Base-by-base conservation (phyloP, 352 stramenopile species). In the Globisporangium acanthophoron region DNA sequence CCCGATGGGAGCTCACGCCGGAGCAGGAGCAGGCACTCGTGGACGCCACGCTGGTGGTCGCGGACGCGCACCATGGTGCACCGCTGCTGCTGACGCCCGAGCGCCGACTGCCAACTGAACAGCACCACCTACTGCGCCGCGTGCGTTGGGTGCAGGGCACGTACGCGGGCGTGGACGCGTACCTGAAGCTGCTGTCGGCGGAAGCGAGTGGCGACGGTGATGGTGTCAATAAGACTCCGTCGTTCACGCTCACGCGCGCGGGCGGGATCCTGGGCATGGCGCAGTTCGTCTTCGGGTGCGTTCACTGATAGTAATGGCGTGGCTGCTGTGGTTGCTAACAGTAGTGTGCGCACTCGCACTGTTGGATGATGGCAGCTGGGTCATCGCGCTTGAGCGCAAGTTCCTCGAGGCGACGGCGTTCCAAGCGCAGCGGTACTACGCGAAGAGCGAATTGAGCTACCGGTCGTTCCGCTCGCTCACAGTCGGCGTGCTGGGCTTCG, bases 181-280 rank as follows among this genome's bases (percentile, higher is more conserved):
- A 78, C 50, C 62, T 78, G 20, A 64, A 70, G 16, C 65, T 78
- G 12, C 58, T 70, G 8, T 7, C 61, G 27, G 5, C 68, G 7
- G 13, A 49, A 18, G 61, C 57, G n/a, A n/a, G n/a, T n/a, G n/a
- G n/a, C n/a, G n/a, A n/a, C n/a, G n/a, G n/a, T n/a, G n/a, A n/a
- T n/a, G n/a, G n/a, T n/a, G n/a, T n/a, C n/a, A n/a, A n/a, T n/a
- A n/a, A n/a, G n/a, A 41, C 48, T 62, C 70, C 70, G 29, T 20
- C 29, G 13, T 90, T 90, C 54, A n/a, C 46, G 18, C 45, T 88
- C 20, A 87, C 80, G 11, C 76, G 80, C 35, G 80, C 78, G 3
- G 78, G 80, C 12, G 80, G 80, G 4, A 72, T 87, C 63, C 85
- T 81, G 69, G 76, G 71, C 41, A 78, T 90, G 65, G 78, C 80